A percentile compares a stretch with the other conserved stretches of the same genome.
Conservation (phyloP, 139 green algal genomes). For the Limnomonas spitsbergensis region DNA sequence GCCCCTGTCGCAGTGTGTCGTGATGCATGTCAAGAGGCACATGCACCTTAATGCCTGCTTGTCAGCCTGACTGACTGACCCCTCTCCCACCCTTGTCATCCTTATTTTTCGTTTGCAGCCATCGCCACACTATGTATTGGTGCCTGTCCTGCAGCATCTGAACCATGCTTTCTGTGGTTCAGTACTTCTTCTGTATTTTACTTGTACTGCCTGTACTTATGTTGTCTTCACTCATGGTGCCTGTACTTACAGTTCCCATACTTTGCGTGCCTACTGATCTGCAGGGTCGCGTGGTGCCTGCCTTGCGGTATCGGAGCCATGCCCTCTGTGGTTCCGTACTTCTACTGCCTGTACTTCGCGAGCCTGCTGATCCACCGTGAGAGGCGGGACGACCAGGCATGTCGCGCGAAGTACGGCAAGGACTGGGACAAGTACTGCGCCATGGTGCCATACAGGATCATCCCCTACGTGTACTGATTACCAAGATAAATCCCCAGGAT, state of each 20-base stretch:
- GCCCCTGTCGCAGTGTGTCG: no score
- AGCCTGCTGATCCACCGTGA: constrained; percentile 84
- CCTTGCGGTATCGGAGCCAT: constrained; percentile 71
- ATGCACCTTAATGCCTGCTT: no score
- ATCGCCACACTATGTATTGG: no score
- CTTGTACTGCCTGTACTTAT: no score
- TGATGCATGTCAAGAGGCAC: no score
- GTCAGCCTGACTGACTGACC: no score
- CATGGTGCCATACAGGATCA: constrained; percentile 81
- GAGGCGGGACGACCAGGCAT: constrained; percentile 80
- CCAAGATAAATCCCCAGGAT: no score
- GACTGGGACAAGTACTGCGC: constrained; percentile 95
- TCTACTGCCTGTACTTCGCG: constrained; percentile 96
- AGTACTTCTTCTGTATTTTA: constrained; percentile 99
- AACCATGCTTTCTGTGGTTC: constrained; percentile 69
- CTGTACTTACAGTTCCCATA: no score
- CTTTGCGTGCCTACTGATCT: constrained; percentile 84
- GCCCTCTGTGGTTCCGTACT: constrained; percentile 79
- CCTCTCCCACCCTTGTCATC: no score
- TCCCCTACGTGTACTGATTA: constrained; percentile 90
- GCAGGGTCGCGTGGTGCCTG: constrained; percentile 84
- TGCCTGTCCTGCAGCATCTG: constrained; percentile 77
- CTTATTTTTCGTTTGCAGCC: no score
- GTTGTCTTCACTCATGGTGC: no score
- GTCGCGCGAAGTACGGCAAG: constrained; percentile 87